These are phyloP conservation scores for Penicillium angulare DNA, from an alignment of 495 filamentous ascomycete species.

Conservation along the genomic window DNA sequence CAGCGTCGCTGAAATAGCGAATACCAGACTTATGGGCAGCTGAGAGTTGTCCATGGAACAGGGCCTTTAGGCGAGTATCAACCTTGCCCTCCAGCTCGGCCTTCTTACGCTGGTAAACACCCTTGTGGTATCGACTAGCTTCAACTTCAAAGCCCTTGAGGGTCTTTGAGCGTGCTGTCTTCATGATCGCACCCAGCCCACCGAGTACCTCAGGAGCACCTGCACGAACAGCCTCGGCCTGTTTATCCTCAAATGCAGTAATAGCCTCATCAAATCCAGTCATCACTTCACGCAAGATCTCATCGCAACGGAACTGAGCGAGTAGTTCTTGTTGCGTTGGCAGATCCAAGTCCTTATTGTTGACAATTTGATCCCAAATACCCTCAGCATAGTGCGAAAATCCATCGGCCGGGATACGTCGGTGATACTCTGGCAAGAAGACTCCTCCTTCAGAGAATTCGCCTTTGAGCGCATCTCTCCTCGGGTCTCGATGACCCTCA, in stretches of 20 bases:
- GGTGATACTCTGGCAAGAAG: constrained; percentile 91
- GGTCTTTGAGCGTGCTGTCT: constrained; percentile 64
- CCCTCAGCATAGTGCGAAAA: constrained; percentile 89
- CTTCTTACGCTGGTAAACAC: constrained; percentile 81
- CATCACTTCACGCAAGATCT: constrained; percentile 85
- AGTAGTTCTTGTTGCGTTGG: constrained; percentile 96
- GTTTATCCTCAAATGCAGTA: constrained; percentile 79
- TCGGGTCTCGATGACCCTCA: constrained; percentile 68
- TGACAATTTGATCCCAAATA: constrained; percentile 97
- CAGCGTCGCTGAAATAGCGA: constrained; percentile 80
- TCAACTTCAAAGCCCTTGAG: constrained; percentile 83
- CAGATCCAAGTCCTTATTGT: constrained; percentile 96
- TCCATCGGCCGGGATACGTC: constrained; percentile 92
- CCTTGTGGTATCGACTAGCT: constrained; percentile 93
- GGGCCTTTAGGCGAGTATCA: constrained; percentile 77
- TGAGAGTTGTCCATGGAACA: constrained; percentile 83
- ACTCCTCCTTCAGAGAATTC: constrained; percentile 78
- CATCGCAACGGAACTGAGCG: constrained; percentile 96
- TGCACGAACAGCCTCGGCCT: constrained; percentile 65
- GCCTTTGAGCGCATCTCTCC: constrained; percentile 46
- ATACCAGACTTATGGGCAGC: constrained; percentile 90
- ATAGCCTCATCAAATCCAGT: constrained; percentile 81
- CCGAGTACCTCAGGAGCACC: constrained; percentile 72
- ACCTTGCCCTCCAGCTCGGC: constrained; percentile 82
- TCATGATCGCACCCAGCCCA: constrained; percentile 75